phyloP scores from a whole-genome alignment of 306 rosid species.

The Gillenia trifoliata region DNA sequence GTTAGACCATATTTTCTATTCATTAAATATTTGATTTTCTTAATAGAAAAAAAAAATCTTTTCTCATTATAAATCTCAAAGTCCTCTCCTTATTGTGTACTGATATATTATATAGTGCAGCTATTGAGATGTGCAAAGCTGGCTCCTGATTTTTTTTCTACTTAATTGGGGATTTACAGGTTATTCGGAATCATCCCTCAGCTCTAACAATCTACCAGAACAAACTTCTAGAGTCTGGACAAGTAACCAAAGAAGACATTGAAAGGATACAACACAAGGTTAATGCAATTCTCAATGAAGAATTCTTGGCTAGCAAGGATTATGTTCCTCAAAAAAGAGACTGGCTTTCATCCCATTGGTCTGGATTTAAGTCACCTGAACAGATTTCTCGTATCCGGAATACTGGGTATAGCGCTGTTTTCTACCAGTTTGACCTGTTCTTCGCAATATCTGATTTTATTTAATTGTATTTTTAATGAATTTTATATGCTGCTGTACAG shows the following conservation, averaged over 20 bases:
- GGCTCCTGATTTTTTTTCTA: conserved; percentile 13
- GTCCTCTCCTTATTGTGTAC: neutral
- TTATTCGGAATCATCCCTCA: conserved; percentile 78
- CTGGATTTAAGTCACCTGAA: conserved; percentile 94
- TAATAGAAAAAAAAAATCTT: neutral
- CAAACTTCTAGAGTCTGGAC: conserved; percentile 74
- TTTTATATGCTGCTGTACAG: conserved; percentile 32
- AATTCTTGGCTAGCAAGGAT: conserved; percentile 86
- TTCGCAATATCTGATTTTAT: neutral
- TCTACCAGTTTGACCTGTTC: conserved; percentile 5
- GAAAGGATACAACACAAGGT: conserved; percentile 67
- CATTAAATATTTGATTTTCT: conserved; percentile 7
- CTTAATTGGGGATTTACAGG: conserved; percentile 36
- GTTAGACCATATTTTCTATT: conserved; percentile 34
- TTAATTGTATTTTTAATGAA: conserved; percentile 1
- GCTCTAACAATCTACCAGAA: conserved; percentile 81
- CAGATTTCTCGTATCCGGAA: conserved; percentile 88
- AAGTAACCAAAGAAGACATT: conserved; percentile 58
- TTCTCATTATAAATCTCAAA: neutral
- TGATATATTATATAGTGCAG: neutral
- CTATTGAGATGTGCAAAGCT: conserved; percentile 13
- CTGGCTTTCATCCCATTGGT: conserved; percentile 98
- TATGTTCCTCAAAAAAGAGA: conserved; percentile 84
- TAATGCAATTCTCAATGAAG: conserved; percentile 72
- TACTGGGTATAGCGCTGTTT: conserved; percentile 63